Evolutionary conservation across 805 yeast genomes (phyloP).

Genomic region (Schizosaccharomyces pombe): DNA sequence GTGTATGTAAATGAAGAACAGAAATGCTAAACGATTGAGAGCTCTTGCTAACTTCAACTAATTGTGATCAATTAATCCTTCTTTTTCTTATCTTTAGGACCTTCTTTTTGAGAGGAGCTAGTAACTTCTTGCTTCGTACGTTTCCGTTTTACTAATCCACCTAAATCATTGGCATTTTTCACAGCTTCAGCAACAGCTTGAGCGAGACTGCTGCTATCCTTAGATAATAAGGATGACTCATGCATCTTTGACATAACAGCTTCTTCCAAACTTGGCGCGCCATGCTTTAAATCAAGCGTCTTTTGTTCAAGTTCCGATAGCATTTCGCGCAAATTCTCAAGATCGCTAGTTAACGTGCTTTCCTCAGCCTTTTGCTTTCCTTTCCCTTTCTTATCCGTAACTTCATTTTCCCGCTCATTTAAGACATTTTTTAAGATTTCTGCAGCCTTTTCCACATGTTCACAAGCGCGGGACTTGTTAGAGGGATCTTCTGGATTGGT

Average conservation of each 20-base stretch:
- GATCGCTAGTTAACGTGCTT: background rate
- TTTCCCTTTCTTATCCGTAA: background rate
- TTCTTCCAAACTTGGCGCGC: background rate
- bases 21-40: too few species aligned
- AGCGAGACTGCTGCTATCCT: background rate
- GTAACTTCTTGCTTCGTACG: background rate
- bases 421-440: background rate
- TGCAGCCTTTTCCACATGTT: background rate
- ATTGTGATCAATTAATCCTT: background rate
- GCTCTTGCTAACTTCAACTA: too few species aligned
- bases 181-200: background rate
- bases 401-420: background rate
- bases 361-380: background rate
- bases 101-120: background rate
- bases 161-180: background rate
- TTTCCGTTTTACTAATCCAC: background rate
- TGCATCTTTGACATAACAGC: background rate
- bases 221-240: background rate
- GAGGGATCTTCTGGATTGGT: constrained; percentile 10
- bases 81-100: background rate
- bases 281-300: background rate
- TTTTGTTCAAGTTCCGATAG: background rate
- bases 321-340: background rate
- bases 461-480: background rate
- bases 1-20: too few species aligned